These are phyloP conservation scores for Hypoxylon perforatum DNA, from an alignment of 495 filamentous ascomycete genomes.

Conservation along the genomic window DNA sequence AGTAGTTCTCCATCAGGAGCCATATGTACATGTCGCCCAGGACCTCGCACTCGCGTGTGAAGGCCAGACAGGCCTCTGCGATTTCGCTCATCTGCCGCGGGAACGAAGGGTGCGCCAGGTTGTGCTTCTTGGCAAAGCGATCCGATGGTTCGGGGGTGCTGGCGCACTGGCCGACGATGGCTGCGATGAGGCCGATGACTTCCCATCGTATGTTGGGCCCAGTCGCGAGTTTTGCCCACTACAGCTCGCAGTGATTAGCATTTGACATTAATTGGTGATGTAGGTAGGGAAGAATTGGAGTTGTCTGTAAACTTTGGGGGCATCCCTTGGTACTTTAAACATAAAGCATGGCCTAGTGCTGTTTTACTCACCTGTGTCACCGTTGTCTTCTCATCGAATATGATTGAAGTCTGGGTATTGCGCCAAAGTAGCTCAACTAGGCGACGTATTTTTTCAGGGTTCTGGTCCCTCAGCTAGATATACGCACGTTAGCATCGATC, in stretches of 20 bases:
- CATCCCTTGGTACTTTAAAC: no score
- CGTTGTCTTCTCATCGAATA: constrained; percentile 39
- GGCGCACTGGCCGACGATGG: constrained; percentile 43
- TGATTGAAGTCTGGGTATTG: constrained; percentile 41
- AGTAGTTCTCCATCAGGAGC: constrained; percentile 44
- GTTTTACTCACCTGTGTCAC: constrained; percentile 28
- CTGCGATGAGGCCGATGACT: constrained; percentile 47
- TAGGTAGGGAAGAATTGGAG: not conserved
- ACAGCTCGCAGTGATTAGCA: not conserved
- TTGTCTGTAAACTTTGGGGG: no score
- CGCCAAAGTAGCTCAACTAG: constrained; percentile 46
- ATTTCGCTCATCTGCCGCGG: constrained; percentile 43
- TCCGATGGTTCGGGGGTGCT: constrained; percentile 38
- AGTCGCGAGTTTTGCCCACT: constrained; percentile 42
- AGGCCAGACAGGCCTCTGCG: constrained; percentile 42
- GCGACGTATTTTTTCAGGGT: constrained; percentile 44
- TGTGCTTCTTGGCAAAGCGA: constrained; percentile 34
- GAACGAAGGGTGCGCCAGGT: constrained; percentile 34
- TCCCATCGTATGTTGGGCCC: constrained; percentile 49
- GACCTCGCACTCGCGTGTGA: constrained; percentile 44
- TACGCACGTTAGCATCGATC: constrained; percentile 10
- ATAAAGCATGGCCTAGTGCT: no score
- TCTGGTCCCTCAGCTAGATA: constrained; percentile 35
- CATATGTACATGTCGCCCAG: constrained; percentile 44
- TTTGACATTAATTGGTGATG: not conserved